Evolutionary conservation across 768 basidiomycete species (phyloP), one percentile per base, ranked within the genome.

Genomic region (Lactarius vividus): DNA sequence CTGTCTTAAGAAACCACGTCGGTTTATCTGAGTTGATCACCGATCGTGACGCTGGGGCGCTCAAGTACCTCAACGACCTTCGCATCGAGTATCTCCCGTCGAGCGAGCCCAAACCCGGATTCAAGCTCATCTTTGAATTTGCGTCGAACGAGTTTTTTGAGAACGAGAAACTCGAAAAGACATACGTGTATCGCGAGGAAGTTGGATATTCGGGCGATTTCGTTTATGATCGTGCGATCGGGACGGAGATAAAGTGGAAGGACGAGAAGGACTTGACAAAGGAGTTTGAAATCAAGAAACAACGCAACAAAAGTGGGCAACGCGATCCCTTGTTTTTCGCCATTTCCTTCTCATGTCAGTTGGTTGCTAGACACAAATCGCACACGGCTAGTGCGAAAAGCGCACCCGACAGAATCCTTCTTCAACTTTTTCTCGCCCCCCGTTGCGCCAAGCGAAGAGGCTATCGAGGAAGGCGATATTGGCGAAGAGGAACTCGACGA

Each of bases 401-500:
- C 91, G 7, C 88, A 85, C 71, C 92, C 94, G 10, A 88, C 91
- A 7, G 92, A 96, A 39, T 98, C 96, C 16, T 98, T 99, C 85
- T 99, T 99, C 89, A 94, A 94, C 84, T 99, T 98, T 81, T 99
- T 99, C 85, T 79, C 80, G 61, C 93, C 94, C 11, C 94, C 93
- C 18, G 75, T 80, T 28, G 86, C 89, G 2, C 91, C 92, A 3
- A 75, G 83, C 7, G 86, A 89, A 13, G 87, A 88, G 54, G 83
- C 79, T 49, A 76, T 89, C 56, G 90, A 92, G 65, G 81, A 78
- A 31, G 86, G 83, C 29, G 92, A 94, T 3, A 79, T 91, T 23
- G 92, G 92, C 0, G 89, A 89, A 1, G 91, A 94, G 0, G 92
- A 93, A 28, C 83, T 96, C 0, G 92, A 93, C 59, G 95, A 94